Conservation (phyloP, 805 yeast genomes). For the Cyberlindnera saturnus region DNA sequence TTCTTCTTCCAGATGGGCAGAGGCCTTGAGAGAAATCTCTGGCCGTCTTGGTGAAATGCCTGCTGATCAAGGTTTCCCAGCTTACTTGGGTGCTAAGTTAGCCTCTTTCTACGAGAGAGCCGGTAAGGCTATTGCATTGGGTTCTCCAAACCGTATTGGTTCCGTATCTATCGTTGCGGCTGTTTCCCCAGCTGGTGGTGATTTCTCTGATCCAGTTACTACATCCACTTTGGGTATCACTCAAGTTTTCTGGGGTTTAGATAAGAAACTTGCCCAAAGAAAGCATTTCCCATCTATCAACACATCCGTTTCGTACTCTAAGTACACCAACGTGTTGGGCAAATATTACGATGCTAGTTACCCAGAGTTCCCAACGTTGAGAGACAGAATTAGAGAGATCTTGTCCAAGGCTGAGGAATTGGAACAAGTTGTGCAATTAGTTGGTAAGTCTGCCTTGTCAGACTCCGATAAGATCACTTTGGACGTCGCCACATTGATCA, state of each 20-base stretch:
- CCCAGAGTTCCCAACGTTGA: conserved; percentile 86
- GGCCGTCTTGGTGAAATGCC: conserved; percentile 99
- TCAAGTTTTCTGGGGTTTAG: conserved; percentile 99
- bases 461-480: conserved; percentile 95
- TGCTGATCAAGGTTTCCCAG: conserved; percentile 99
- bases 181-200: conserved; percentile 99
- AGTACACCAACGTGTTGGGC: conserved; percentile 83
- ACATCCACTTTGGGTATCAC: conserved; percentile 98
- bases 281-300: conserved; percentile 99
- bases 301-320: conserved; percentile 93
- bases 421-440: conserved; percentile 98
- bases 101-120: conserved; percentile 99
- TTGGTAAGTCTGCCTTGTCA: conserved; percentile 95
- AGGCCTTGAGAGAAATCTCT: conserved; percentile 98
- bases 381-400: conserved; percentile 91
- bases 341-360: conserved; percentile 80
- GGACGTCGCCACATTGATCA: conserved; percentile 86
- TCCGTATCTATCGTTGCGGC: conserved; percentile 99
- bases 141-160: conserved; percentile 94
- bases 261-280: conserved; percentile 98
- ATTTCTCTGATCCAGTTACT: conserved; percentile 99
- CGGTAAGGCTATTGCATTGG: conserved; percentile 91
- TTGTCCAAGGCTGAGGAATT: conserved; percentile 95
- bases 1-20: conserved; percentile 99
- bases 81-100: conserved; percentile 96